Evolutionary conservation across 1,284 basidiomycete genomes (phyloP).

Genomic region (Chalciporus piperatoides): DNA sequence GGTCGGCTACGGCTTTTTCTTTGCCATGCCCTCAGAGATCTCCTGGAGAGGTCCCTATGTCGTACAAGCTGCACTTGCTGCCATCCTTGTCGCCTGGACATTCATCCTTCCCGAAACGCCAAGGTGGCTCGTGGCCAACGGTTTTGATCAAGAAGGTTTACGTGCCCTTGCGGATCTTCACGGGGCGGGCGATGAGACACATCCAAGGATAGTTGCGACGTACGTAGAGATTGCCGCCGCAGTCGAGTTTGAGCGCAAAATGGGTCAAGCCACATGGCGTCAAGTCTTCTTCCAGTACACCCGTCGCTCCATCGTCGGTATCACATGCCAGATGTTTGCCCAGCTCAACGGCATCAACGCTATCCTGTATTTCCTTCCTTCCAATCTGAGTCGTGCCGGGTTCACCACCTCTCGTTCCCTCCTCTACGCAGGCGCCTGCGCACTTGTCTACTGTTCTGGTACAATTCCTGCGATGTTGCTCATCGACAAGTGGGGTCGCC

Average conservation of each 20-base stretch:
- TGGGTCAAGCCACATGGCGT: slow-evolving; percentile 42
- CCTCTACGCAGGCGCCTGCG: slow-evolving; percentile 50
- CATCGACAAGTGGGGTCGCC: slow-evolving; percentile 53
- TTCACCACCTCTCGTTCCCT: slow-evolving; percentile 44
- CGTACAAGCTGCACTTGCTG: slow-evolving; percentile 44
- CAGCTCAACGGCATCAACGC: slow-evolving; percentile 59
- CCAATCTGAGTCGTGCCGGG: slow-evolving; percentile 48
- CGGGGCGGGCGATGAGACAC: slow-evolving; percentile 40
- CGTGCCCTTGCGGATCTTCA: slow-evolving; percentile 48
- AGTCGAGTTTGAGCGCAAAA: slow-evolving; percentile 39
- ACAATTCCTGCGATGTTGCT: slow-evolving; percentile 56
- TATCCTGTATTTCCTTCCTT: slow-evolving; percentile 53
- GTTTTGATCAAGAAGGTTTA: slow-evolving; percentile 44
- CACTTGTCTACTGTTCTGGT: slow-evolving; percentile 55
- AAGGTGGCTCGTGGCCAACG: slow-evolving; percentile 51
- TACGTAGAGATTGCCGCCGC: slow-evolving; percentile 43
- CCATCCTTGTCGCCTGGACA: slow-evolving; percentile 43
- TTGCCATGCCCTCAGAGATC: slow-evolving; percentile 44
- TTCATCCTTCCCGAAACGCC: slow-evolving; percentile 53
- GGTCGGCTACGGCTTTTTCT: slow-evolving; percentile 52
- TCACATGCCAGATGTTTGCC: slow-evolving; percentile 53
- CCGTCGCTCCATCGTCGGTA: slow-evolving; percentile 43
- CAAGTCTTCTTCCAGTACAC: slow-evolving; percentile 48
- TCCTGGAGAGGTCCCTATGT: slow-evolving; percentile 55
- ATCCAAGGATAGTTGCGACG: slow-evolving; percentile 37